These are phyloP conservation scores for Bryopsis sp. DNA, from an alignment of 139 green algal species.

Conservation along the genomic window DNA sequence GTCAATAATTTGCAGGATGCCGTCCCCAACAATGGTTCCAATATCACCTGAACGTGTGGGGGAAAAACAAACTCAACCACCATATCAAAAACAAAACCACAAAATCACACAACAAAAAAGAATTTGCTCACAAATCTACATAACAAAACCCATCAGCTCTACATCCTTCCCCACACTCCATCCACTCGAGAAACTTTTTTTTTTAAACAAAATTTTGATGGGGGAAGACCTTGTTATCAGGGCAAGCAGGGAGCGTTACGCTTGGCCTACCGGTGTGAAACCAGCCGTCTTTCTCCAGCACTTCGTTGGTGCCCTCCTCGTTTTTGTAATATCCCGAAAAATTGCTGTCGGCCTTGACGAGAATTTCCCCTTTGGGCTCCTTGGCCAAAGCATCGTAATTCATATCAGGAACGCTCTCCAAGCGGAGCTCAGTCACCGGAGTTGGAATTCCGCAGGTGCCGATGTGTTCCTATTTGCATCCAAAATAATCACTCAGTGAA, in stretches of 20 bases:
- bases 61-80: neutral
- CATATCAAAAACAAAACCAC: neutral
- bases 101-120: too few species aligned
- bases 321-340: slow-evolving; percentile 96
- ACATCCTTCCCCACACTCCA: too few species aligned
- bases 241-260: too few species aligned
- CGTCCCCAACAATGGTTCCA: slow-evolving; percentile 56
- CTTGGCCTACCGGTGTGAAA: slow-evolving; percentile 41
- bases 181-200: too few species aligned
- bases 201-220: too few species aligned
- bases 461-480: too few species aligned
- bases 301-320: slow-evolving; percentile 48
- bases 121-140: too few species aligned
- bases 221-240: too few species aligned
- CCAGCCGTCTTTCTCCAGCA: slow-evolving; percentile 48
- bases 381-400: slow-evolving; percentile 67
- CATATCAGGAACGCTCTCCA: slow-evolving; percentile 63
- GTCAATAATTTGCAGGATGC: slow-evolving; percentile 86
- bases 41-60: slow-evolving; percentile 82
- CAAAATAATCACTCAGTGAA: too few species aligned
- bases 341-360: slow-evolving; percentile 59
- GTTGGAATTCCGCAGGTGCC: slow-evolving; percentile 23
- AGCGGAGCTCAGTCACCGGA: slow-evolving; percentile 51
- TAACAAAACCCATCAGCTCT: too few species aligned
- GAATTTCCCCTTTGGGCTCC: slow-evolving; percentile 51